Evolutionary conservation across 2,329 filamentous ascomycete genomes (phyloP).

Genomic region (Pseudogymnoascus sp.): DNA sequence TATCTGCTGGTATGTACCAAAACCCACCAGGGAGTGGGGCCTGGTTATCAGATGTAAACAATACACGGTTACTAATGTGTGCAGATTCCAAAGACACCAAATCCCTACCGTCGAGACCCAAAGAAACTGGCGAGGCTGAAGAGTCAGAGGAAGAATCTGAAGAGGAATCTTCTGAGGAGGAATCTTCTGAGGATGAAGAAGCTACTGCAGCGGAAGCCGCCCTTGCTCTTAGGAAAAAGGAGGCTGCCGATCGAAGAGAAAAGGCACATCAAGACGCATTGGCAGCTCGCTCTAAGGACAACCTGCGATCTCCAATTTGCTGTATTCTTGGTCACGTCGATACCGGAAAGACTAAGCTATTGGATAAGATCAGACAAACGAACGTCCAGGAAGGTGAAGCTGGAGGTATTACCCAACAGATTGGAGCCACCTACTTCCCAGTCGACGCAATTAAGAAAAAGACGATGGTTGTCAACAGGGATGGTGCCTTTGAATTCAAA

Average conservation of each 20-base stretch:
- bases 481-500: conserved; percentile 90
- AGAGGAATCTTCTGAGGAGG: conserved; percentile 51
- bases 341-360: conserved; percentile 98
- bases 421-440: conserved; percentile 98
- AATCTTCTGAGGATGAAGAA: conserved; percentile 63
- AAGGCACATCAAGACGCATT: conserved; percentile 87
- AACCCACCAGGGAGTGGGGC: conserved; percentile 25
- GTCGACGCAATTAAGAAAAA: conserved; percentile 88
- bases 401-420: conserved; percentile 98
- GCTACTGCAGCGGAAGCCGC: conserved; percentile 65
- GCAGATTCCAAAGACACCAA: conserved; percentile 14
- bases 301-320: conserved; percentile 95
- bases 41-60: conserved; percentile 22
- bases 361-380: conserved; percentile 97
- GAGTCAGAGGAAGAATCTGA: conserved; percentile 48
- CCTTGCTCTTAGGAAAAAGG: conserved; percentile 72
- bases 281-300: conserved; percentile 83
- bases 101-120: conserved; percentile 28
- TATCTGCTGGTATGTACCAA: neutral
- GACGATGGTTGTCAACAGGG: conserved; percentile 85
- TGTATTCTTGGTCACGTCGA: conserved; percentile 99
- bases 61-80: conserved; percentile 20
- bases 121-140: conserved; percentile 19
- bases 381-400: conserved; percentile 99
- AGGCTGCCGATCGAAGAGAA: conserved; percentile 80